Conservation (phyloP, 2,329 filamentous ascomycete species). For the Parastagonospora avenae region DNA sequence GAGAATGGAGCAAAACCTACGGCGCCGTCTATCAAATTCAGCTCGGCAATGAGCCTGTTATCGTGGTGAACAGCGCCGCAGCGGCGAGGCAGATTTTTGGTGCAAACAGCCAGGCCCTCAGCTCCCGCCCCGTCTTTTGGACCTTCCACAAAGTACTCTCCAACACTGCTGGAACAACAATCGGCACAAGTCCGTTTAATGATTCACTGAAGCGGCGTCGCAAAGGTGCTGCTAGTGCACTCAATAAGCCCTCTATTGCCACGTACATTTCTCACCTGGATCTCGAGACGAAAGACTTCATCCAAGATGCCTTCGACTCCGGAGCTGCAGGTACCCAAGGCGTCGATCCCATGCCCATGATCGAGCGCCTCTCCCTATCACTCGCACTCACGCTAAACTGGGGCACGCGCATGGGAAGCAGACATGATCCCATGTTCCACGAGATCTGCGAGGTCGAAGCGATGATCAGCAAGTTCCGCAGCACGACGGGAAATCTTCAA, state of each 20-base stretch:
- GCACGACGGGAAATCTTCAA: conserved; percentile 65
- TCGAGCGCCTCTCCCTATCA: conserved; percentile 67
- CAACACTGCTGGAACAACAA: conserved; percentile 69
- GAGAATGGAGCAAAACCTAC: conserved; percentile 49
- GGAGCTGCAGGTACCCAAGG: conserved; percentile 60
- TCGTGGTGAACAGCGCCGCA: conserved; percentile 52
- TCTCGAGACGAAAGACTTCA: conserved; percentile 66
- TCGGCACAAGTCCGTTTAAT: conserved; percentile 70
- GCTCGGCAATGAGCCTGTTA: conserved; percentile 51
- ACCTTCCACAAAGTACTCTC: conserved; percentile 61
- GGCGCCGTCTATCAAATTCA: conserved; percentile 54
- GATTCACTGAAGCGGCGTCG: conserved; percentile 67
- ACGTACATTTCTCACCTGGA: conserved; percentile 68
- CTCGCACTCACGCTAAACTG: conserved; percentile 69
- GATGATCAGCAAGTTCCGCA: conserved; percentile 63
- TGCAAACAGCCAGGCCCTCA: conserved; percentile 49
- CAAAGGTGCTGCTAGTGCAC: conserved; percentile 68
- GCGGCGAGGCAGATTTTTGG: conserved; percentile 50
- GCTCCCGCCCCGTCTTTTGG: conserved; percentile 51
- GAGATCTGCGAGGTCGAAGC: conserved; percentile 69
- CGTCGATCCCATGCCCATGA: conserved; percentile 71
- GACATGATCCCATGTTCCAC: conserved; percentile 64
- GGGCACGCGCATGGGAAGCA: conserved; percentile 65
- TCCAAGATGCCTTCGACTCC: conserved; percentile 64
- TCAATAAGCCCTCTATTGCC: conserved; percentile 68